Evolutionary conservation across 2,329 filamentous ascomycete genomes (phyloP).

Genomic region (Phyllosticta paracitricarpa): DNA sequence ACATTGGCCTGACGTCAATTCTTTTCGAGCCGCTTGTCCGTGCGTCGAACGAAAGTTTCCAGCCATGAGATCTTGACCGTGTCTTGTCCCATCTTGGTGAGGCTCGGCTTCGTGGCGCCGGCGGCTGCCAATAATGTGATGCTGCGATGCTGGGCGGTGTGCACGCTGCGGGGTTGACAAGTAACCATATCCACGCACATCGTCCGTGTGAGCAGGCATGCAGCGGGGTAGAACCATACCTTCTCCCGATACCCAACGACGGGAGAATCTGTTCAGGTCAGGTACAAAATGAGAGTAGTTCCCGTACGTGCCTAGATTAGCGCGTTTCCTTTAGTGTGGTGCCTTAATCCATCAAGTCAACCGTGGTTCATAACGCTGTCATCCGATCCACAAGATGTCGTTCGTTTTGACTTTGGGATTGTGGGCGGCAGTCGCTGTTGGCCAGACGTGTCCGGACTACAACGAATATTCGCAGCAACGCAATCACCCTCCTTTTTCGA

Average conservation of each 20-base stretch:
- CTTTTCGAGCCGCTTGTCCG: background rate
- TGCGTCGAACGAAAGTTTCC: background rate
- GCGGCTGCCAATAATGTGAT: background rate
- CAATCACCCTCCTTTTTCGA: constrained; percentile 33
- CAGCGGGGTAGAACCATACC: background rate
- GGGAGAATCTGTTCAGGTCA: background rate
- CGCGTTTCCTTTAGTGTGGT: background rate
- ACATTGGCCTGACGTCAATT: background rate
- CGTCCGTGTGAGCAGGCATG: background rate
- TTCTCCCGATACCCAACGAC: background rate
- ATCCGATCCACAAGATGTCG: background rate
- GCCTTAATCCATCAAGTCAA: background rate
- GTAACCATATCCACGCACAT: background rate
- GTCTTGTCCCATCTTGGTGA: background rate
- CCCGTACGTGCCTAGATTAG: background rate
- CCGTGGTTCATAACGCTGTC: background rate
- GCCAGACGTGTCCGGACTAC: constrained; percentile 34
- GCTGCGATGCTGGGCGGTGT: background rate
- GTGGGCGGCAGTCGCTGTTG: background rate
- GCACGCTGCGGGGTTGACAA: background rate
- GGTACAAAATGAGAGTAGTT: background rate
- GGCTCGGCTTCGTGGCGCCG: background rate
- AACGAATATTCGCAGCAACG: constrained; percentile 29
- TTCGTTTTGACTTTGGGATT: background rate
- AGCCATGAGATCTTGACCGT: background rate